phyloP scores from a whole-genome alignment of 192 early-diverging fungal species.

The Dispira simplex region DNA sequence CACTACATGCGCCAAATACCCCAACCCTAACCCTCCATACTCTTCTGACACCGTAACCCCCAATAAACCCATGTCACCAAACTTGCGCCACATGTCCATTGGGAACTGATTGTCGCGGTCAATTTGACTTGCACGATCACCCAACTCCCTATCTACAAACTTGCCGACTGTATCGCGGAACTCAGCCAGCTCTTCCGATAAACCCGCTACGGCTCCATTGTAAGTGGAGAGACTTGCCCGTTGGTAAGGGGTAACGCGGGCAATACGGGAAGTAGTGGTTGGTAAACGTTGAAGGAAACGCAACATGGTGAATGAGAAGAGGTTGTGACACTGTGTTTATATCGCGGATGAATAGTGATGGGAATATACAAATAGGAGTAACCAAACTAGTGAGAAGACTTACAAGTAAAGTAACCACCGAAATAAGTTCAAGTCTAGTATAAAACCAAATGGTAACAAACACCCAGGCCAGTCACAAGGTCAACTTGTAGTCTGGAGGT shows the following conservation, averaged over 20 bases:
- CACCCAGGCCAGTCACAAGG: too few relatives aligned
- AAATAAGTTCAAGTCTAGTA: too few relatives aligned
- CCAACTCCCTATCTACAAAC: constrained; percentile 72
- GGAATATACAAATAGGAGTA: too few relatives aligned
- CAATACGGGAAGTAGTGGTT: too few relatives aligned
- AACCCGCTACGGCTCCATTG: constrained; percentile 57
- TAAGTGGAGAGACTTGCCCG: constrained; percentile 33
- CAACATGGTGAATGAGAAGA: too few relatives aligned
- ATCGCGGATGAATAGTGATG: too few relatives aligned
- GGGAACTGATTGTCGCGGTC: constrained; percentile 82
- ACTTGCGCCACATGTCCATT: constrained; percentile 94
- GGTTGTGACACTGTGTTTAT: too few relatives aligned
- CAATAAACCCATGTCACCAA: constrained; percentile 89
- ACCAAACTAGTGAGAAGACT: too few relatives aligned
- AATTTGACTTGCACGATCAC: constrained; percentile 60
- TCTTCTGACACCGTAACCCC: constrained; percentile 79
- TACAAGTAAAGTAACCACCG: too few relatives aligned
- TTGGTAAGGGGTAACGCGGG: neutral
- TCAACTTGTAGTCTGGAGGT: too few relatives aligned
- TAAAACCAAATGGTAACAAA: too few relatives aligned
- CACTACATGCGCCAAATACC: constrained; percentile 80
- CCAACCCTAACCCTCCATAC: constrained; percentile 79
- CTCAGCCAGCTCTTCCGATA: constrained; percentile 53
- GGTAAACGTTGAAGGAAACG: too few relatives aligned
- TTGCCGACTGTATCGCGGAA: constrained; percentile 55